phyloP scores from a whole-genome alignment of 345 rosid genomes.

The Syzygium grande region DNA sequence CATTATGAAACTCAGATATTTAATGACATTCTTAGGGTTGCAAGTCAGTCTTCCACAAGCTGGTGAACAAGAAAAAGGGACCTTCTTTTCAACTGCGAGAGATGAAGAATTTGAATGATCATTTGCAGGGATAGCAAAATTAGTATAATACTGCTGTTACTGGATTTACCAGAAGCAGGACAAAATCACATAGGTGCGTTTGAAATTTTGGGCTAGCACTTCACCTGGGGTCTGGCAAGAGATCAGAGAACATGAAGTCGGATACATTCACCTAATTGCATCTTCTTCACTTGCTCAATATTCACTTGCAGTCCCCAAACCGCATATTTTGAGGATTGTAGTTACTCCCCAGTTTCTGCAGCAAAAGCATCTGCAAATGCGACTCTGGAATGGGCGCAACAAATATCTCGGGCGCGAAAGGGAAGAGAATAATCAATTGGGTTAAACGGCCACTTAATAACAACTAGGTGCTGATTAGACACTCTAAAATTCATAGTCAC shows the following conservation, averaged over 20 bases:
- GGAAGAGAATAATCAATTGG: neutral
- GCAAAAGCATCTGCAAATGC: conserved; percentile 75
- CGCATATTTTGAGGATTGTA: conserved; percentile 65
- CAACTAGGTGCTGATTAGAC: neutral
- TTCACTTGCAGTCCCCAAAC: conserved; percentile 65
- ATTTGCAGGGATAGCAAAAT: neutral
- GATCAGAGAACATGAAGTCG: neutral
- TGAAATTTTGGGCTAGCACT: too few relatives aligned
- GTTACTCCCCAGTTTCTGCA: conserved; percentile 64
- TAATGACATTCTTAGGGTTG: conserved; percentile 83
- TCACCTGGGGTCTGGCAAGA: conserved; percentile 74
- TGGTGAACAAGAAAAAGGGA: conserved; percentile 12
- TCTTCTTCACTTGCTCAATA: neutral
- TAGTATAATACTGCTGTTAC: neutral
- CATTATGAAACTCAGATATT: conserved; percentile 75
- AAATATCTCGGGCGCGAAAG: too few relatives aligned
- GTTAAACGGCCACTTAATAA: neutral
- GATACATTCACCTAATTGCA: neutral
- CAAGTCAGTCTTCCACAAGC: conserved; percentile 92
- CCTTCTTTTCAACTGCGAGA: neutral
- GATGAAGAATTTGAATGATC: neutral
- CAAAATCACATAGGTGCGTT: too few relatives aligned
- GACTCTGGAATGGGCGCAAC: conserved; percentile 32
- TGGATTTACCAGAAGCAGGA: neutral
- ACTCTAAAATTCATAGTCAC: neutral